These are phyloP conservation scores for Syzygium aqueum DNA, from an alignment of 345 rosid species.

Conservation along the genomic window DNA sequence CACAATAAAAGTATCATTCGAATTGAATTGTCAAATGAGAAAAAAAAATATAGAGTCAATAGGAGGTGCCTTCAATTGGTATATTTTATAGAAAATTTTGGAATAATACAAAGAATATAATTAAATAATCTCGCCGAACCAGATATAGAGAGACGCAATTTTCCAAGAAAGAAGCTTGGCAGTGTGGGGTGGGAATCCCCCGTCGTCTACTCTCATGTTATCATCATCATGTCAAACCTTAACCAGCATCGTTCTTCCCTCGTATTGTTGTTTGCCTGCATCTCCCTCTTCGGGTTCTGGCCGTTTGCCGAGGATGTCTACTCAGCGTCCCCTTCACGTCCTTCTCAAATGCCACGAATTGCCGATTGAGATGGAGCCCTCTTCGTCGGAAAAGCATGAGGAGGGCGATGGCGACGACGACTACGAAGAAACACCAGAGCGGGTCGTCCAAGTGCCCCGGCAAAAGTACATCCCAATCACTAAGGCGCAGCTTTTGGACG, in stretches of 20 bases:
- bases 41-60: too few species aligned
- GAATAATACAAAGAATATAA: background rate
- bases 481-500: constrained; percentile 65
- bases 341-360: background rate
- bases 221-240: background rate
- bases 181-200: background rate
- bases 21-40: too few species aligned
- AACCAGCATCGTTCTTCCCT: background rate
- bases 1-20: too few species aligned
- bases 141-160: background rate
- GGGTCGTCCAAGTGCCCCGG: constrained; percentile 50
- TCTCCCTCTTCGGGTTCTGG: background rate
- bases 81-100: background rate
- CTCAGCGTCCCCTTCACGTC: background rate
- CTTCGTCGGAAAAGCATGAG: background rate
- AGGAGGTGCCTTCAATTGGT: too few species aligned
- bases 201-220: background rate
- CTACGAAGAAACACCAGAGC: background rate
- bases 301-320: background rate
- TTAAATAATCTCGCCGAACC: background rate
- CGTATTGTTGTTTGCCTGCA: background rate
- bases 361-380: background rate
- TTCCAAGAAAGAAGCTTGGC: background rate
- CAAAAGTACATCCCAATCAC: constrained; percentile 68
- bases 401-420: background rate